Base-by-base conservation (phyloP, 1,284 basidiomycete species). In the Ceratobasidium sp. region DNA sequence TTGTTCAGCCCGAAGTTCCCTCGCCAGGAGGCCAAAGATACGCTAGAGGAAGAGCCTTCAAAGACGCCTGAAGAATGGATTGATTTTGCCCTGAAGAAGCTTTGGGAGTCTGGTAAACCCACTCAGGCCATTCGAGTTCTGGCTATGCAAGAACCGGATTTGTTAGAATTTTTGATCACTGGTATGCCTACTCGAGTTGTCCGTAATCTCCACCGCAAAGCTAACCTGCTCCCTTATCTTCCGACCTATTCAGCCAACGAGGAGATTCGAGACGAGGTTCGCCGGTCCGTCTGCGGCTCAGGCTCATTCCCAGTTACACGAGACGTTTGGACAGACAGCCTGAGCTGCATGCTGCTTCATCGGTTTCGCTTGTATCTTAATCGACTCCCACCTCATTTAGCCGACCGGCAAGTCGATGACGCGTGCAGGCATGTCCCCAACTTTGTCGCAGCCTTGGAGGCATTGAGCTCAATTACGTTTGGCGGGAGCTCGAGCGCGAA, bases 21-120 rank as follows among this genome's bases (percentile, higher is more conserved):
- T 53, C 51, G 51, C 24, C 51, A n/a, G 2, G 11, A 22, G 11
- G 22, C 27, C 4, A 53, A 24, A 24, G n/a, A n/a, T 4, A 24
- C 24, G n/a, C 7, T 53, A 5, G 16, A 22, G 51, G 51, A 53
- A 24, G 51, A 53, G 11, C 34, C 16, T 39, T 61, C 58, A 5
- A 61, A 39, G 7, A 68, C 80, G 0, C 82, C 85, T 1, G 87
- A 87, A 31, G 87, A 88, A 77, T 88, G 87, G 87, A 82, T 88
- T 22, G 80, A 41, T 13, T 69, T 69, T 69, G 66, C 66, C 5
- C 34, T 56, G 27, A 69, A 24, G 66, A 69, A 56, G 51, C 19
- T 69, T 7, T 43, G 39, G 22, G 16, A 39, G 29, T 39, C 49
- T 29, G 66, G 22, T 5, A n/a, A 27, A 22, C 16, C 34, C 8